phyloP scores from a whole-genome alignment of 768 basidiomycete species.

The Termitomyces sp. region DNA sequence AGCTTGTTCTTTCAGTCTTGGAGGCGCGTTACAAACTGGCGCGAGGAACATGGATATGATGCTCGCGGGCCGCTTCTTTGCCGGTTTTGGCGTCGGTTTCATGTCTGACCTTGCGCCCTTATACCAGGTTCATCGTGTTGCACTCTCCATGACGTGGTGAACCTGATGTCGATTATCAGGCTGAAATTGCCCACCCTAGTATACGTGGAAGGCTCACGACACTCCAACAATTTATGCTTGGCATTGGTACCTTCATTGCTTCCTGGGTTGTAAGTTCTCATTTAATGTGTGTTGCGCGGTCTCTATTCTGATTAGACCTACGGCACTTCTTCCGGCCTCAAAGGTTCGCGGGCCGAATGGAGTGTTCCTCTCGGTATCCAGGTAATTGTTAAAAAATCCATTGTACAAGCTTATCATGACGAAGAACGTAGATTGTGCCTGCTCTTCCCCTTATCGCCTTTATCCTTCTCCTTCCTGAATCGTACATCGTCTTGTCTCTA shows the following conservation, averaged over 20 bases:
- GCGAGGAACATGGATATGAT: constrained; percentile 42
- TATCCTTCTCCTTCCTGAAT: constrained; percentile 47
- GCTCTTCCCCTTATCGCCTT: constrained; percentile 45
- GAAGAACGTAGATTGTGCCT: constrained; percentile 28
- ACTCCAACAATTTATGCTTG: constrained; percentile 46
- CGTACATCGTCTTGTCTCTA: constrained; percentile 22
- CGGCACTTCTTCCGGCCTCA: constrained; percentile 33
- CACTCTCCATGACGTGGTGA: not conserved
- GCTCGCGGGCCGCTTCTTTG: constrained; percentile 46
- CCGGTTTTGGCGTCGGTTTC: constrained; percentile 43
- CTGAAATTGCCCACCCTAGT: constrained; percentile 53
- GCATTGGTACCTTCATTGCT: constrained; percentile 44
- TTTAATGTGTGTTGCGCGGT: not conserved
- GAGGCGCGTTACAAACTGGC: constrained; percentile 41
- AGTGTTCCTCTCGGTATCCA: constrained; percentile 42
- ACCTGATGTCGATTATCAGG: constrained; percentile 16
- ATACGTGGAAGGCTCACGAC: constrained; percentile 51
- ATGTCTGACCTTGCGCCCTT: constrained; percentile 45
- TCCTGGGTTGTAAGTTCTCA: constrained; percentile 35
- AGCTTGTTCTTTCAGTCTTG: constrained; percentile 22
- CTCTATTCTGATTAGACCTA: constrained; percentile 24
- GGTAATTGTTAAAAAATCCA: constrained; percentile 13
- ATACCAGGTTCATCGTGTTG: constrained; percentile 33
- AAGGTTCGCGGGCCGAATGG: constrained; percentile 39
- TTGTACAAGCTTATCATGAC: not conserved